Evolutionary conservation across 2,329 filamentous ascomycete genomes (phyloP).

Genomic region (Cladosporium halotolerans): DNA sequence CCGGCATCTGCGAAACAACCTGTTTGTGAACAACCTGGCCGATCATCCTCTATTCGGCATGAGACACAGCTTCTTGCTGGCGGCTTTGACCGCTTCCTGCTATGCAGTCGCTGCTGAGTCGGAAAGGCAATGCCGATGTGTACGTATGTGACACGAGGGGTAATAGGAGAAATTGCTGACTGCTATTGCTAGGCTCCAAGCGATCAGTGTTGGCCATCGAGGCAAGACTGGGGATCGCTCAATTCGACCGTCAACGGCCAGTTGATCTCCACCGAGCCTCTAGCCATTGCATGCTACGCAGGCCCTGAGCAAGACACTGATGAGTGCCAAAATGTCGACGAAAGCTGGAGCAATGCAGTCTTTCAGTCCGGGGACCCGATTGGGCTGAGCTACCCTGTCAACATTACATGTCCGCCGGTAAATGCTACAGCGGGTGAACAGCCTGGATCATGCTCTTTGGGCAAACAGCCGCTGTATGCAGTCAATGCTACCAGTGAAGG

Average conservation of each 20-base stretch:
- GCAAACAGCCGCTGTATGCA: constrained; percentile 23
- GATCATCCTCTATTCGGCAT: background rate
- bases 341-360: constrained; percentile 23
- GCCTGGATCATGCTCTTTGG: constrained; percentile 24
- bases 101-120: background rate
- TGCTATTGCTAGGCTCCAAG: background rate
- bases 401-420: constrained; percentile 24
- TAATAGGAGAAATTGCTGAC: background rate
- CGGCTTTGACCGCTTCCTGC: background rate
- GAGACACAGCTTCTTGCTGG: background rate
- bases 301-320: constrained; percentile 22
- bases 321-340: constrained; percentile 22
- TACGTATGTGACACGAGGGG: background rate
- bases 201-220: constrained; percentile 32
- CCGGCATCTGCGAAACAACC: background rate
- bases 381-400: constrained; percentile 25
- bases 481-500: constrained; percentile 31
- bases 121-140: background rate
- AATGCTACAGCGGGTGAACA: constrained; percentile 19
- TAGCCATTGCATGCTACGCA: constrained; percentile 32
- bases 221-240: constrained; percentile 26
- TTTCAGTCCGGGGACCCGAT: constrained; percentile 26
- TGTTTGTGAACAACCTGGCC: background rate
- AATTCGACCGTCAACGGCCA: constrained; percentile 31
- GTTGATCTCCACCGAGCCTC: constrained; percentile 29